These are phyloP conservation scores for Paraurostyla sp. DNA, from an alignment of 73 alveolate genomes.

Conservation along the genomic window DNA sequence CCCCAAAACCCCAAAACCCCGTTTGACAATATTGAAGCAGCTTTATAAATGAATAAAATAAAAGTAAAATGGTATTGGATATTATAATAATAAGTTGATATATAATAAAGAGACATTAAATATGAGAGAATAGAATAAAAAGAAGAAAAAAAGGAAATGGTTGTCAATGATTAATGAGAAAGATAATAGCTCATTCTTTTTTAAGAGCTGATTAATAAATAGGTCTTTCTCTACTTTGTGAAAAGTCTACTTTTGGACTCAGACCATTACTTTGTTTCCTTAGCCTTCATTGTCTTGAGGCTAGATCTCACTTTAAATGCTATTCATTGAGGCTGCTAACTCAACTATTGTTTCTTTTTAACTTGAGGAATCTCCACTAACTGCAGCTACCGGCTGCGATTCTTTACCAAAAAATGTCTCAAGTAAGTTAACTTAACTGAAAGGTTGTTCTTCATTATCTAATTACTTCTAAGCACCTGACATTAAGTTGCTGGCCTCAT, in stretches of 20 bases:
- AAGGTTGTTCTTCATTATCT: constrained; percentile 1
- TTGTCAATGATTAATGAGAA: not conserved
- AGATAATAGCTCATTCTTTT: not conserved
- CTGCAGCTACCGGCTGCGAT: constrained; percentile 40
- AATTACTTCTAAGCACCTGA: not conserved
- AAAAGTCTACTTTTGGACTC: not conserved
- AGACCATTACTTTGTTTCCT: not conserved
- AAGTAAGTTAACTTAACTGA: constrained; percentile 30
- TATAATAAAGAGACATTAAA: not conserved
- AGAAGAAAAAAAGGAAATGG: constrained; percentile 1
- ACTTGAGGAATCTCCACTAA: constrained; percentile 31
- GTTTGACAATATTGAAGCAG: too few relatives aligned
- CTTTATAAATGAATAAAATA: too few relatives aligned
- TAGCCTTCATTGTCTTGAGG: not conserved
- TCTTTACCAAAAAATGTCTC: constrained; percentile 41
- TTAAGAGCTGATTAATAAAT: not conserved
- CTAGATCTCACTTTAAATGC: not conserved
- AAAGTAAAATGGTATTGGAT: not conserved
- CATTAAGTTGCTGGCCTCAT: constrained; percentile 2
- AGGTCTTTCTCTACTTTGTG: not conserved
- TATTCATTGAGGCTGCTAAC: not conserved
- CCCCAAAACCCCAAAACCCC: too few relatives aligned
- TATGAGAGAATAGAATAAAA: not conserved
- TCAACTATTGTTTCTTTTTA: not conserved
- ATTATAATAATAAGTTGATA: not conserved